Evolutionary conservation across 129 eudicot genomes (phyloP), one percentile per base, ranked within the genome.

Genomic region (Chrysanthemum lavandulifolium): DNA sequence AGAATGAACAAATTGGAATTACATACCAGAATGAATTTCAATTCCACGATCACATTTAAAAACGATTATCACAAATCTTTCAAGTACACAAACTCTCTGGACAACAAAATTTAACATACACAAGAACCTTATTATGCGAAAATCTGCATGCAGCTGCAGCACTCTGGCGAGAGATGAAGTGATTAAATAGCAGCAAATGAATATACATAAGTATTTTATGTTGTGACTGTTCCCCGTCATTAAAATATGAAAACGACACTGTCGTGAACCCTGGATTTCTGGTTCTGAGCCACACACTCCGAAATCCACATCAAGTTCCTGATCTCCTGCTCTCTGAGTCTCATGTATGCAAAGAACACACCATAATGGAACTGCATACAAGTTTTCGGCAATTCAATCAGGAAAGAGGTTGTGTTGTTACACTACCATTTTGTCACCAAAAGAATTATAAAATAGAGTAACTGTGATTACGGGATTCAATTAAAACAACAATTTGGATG

Each of bases 241-340:
- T 79, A 91, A 78, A 87, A 87, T 61, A 87, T 93, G 78, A 90
- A 86, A 60, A 93, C 98, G 21, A 93, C 98, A 31, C 98, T 93
- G 76, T 93, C 97, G 18, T 93, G 96, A 29, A 93, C 98, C 73
- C 98, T 67, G 74, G 98, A 85, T 78, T 93, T 93, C 83, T 93
- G 98, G 90, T 93, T 93, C 73, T 93, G 98, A 13, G 98, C 96
- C 61, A 93, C 97, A 48, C 98, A 93, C 81, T 93, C 98, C 0
- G 98, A 93, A 73, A 93, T 93, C 98, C 98, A 93, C 98, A 93
- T 93, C 81, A 93, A 75, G 87, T 93, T 93, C 72, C 98, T 81
- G 78, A 93, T 93, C 86, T 93, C 98, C 83, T 90, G 97, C 84
- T 93, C 98, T 81, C 86, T 80, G 80, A 93, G 52, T 78, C 98